Conservation (phyloP, 495 filamentous ascomycete genomes). For the Trypethelium eluteriae region DNA sequence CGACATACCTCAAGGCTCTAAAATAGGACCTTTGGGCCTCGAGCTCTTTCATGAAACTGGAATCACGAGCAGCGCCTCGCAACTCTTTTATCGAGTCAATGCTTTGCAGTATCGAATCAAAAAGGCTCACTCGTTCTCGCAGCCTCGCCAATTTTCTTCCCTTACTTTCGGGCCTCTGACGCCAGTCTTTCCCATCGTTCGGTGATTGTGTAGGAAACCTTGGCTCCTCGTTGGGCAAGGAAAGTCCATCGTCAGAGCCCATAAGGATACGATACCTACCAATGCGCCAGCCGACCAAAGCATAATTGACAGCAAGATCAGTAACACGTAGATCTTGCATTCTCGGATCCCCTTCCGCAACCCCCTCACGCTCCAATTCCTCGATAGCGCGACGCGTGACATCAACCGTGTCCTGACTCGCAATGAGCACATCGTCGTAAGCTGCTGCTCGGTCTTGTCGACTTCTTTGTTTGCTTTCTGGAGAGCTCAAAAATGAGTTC, state of each 20-base stretch:
- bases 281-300: conserved; percentile 86
- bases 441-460: conserved; percentile 60
- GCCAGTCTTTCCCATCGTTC: conserved; percentile 51
- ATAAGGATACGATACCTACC: conserved; percentile 85
- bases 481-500: conserved; percentile 55
- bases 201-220: conserved; percentile 42
- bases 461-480: conserved; percentile 39
- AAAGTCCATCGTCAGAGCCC: conserved; percentile 66
- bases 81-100: conserved; percentile 84
- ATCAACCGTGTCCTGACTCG: conserved; percentile 91
- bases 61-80: conserved; percentile 83
- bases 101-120: conserved; percentile 84
- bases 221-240: conserved; percentile 45
- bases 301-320: conserved; percentile 84
- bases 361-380: conserved; percentile 72
- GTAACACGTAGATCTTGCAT: conserved; percentile 94
- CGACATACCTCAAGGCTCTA: conserved; percentile 67
- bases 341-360: conserved; percentile 72
- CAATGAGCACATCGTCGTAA: conserved; percentile 83
- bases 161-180: conserved; percentile 44
- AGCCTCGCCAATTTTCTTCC: conserved; percentile 67
- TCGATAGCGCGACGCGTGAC: conserved; percentile 88
- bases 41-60: conserved; percentile 63
- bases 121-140: conserved; percentile 83
- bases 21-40: conserved; percentile 77